Evolutionary conservation across 192 early-diverging fungal species (phyloP).

Genomic region (Entrophospora sp.): DNA sequence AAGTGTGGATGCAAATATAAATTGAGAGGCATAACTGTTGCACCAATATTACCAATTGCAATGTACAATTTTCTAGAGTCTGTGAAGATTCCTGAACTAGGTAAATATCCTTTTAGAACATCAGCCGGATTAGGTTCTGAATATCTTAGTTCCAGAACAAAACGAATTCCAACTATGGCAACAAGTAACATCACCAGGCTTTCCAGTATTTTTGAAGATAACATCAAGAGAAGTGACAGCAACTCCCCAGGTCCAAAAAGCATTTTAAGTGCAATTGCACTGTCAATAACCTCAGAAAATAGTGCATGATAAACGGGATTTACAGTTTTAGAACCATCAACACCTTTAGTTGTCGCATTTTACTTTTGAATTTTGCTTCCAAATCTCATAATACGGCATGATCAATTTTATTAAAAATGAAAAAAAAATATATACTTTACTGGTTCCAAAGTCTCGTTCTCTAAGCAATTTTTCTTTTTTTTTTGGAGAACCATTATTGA

Average conservation of each 20-base stretch:
- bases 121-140: slow-evolving; percentile 47
- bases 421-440: too few relatives aligned
- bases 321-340: too few relatives aligned
- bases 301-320: too few relatives aligned
- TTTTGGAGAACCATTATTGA: too few relatives aligned
- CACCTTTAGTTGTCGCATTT: too few relatives aligned
- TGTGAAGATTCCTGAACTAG: slow-evolving; percentile 44
- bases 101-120: slow-evolving; percentile 59
- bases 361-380: too few relatives aligned
- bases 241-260: slow-evolving; percentile 63
- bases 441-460: too few relatives aligned
- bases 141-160: slow-evolving; percentile 49
- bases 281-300: slow-evolving; percentile 79
- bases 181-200: slow-evolving; percentile 55
- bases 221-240: slow-evolving; percentile 66
- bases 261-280: slow-evolving; percentile 70
- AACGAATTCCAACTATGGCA: slow-evolving; percentile 50
- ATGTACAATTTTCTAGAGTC: slow-evolving; percentile 51
- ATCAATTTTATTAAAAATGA: too few relatives aligned
- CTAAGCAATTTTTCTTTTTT: too few relatives aligned
- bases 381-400: too few relatives aligned
- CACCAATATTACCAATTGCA: slow-evolving; percentile 75
- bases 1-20: slow-evolving; percentile 69
- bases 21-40: slow-evolving; percentile 82
- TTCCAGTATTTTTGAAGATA: slow-evolving; percentile 60